phyloP scores from a whole-genome alignment of 371 early-diverging fungal genomes.

The Mucor sp. region DNA sequence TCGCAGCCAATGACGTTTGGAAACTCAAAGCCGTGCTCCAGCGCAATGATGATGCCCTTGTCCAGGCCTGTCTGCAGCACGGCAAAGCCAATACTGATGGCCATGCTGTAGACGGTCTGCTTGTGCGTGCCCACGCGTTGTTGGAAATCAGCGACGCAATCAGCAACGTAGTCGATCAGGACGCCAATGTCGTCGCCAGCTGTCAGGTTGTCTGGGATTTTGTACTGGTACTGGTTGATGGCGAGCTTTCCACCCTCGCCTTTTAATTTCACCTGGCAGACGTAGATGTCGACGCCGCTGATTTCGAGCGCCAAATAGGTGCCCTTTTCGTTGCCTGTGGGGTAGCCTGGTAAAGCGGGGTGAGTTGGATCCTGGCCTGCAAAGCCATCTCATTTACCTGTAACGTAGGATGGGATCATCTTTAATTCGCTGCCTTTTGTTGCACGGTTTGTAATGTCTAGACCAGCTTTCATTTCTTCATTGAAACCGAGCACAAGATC shows the following conservation, averaged over 20 bases:
- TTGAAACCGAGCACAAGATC: conserved; percentile 29
- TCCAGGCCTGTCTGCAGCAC: conserved; percentile 45
- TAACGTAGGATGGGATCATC: conserved; percentile 53
- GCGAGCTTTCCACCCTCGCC: conserved; percentile 53
- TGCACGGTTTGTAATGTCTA: conserved; percentile 19
- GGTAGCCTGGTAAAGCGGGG: conserved; percentile 37
- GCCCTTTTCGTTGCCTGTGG: conserved; percentile 85
- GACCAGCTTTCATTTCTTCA: conserved; percentile 50
- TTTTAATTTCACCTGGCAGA: conserved; percentile 51
- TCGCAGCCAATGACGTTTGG: conserved; percentile 46
- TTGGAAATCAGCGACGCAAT: conserved; percentile 51
- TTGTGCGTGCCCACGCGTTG: conserved; percentile 25
- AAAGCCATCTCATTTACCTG: conserved; percentile 30
- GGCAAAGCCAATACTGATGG: conserved; percentile 50
- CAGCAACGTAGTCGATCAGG: conserved; percentile 48
- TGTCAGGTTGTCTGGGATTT: conserved; percentile 83
- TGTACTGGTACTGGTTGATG: conserved; percentile 66
- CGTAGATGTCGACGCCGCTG: conserved; percentile 73
- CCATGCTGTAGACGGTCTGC: conserved; percentile 37
- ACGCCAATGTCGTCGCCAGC: conserved; percentile 43
- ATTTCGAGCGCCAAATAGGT: conserved; percentile 91
- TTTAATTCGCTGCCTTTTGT: conserved; percentile 33
- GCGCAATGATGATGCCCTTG: conserved; percentile 41
- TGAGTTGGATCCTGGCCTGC: too few relatives aligned
- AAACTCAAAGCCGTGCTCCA: conserved; percentile 51